phyloP scores from a whole-genome alignment of 1,139 yeast species.

The Cylindricascospora bacillispora region DNA sequence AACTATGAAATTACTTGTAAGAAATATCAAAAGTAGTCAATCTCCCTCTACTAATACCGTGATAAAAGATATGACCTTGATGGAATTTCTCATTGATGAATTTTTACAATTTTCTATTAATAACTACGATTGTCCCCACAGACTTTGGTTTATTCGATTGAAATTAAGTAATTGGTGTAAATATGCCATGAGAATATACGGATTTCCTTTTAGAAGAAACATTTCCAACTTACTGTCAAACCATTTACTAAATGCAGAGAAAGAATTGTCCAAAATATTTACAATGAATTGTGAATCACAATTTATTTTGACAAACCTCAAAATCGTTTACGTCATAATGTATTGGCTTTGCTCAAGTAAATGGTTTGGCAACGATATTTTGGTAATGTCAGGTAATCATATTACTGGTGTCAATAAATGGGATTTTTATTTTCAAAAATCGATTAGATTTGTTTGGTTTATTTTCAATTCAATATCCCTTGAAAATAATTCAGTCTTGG shows the following conservation, averaged over 20 bases:
- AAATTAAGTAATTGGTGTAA: constrained; percentile 18
- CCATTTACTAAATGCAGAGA: constrained; percentile 8
- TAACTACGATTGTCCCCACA: constrained; percentile 9
- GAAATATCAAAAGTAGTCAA: neutral
- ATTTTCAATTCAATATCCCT: constrained; percentile 13
- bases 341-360: constrained; percentile 14
- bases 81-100: constrained; percentile 7
- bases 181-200: constrained; percentile 8
- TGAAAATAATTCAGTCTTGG: neutral
- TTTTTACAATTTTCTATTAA: constrained; percentile 9
- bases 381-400: too few species aligned
- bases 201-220: constrained; percentile 6
- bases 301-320: constrained; percentile 7
- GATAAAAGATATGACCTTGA: too few species aligned
- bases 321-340: constrained; percentile 11
- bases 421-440: constrained; percentile 17
- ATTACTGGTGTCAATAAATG: constrained; percentile 12
- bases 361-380: neutral
- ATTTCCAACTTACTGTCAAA: constrained; percentile 6
- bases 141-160: constrained; percentile 17
- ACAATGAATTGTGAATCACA: constrained; percentile 7
- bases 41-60: neutral
- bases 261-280: constrained; percentile 9
- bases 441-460: constrained; percentile 16
- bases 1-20: constrained; percentile 1